These are phyloP conservation scores for Penicillium sp. DNA, from an alignment of 2,329 filamentous ascomycete species.

Conservation along the genomic window DNA sequence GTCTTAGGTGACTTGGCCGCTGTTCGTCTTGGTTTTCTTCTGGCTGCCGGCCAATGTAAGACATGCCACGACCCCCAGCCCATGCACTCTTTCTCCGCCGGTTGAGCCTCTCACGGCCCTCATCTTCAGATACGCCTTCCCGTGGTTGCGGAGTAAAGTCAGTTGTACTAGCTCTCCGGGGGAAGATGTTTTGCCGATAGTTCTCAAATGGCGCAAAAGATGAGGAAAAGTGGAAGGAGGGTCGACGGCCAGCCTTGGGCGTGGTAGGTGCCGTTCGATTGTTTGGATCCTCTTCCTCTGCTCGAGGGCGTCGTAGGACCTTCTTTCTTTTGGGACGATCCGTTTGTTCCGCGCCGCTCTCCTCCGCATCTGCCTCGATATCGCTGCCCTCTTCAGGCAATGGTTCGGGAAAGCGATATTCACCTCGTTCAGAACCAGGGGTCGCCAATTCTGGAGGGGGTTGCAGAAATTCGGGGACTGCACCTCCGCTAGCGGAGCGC, in stretches of 20 bases:
- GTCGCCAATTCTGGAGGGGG: conserved; percentile 42
- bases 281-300: conserved; percentile 51
- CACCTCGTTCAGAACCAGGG: conserved; percentile 51
- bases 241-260: conserved; percentile 49
- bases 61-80: conserved; percentile 50
- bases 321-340: conserved; percentile 61
- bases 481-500: conserved; percentile 51
- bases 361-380: conserved; percentile 76
- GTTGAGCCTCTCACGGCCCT: conserved; percentile 65
- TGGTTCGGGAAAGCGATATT: conserved; percentile 55
- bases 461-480: conserved; percentile 43
- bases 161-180: conserved; percentile 66
- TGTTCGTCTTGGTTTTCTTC: conserved; percentile 56
- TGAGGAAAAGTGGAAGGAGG: conserved; percentile 47
- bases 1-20: conserved; percentile 64
- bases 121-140: conserved; percentile 72
- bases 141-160: conserved; percentile 58
- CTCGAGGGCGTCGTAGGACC: conserved; percentile 56
- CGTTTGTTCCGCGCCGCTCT: conserved; percentile 76
- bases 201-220: conserved; percentile 49
- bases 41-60: conserved; percentile 52
- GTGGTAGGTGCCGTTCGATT: conserved; percentile 69
- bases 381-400: conserved; percentile 66
- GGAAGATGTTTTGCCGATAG: conserved; percentile 53
- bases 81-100: conserved; percentile 62